Conservation (phyloP, 2,329 filamentous ascomycete genomes). For the Pseudogymnoascus sp. region DNA sequence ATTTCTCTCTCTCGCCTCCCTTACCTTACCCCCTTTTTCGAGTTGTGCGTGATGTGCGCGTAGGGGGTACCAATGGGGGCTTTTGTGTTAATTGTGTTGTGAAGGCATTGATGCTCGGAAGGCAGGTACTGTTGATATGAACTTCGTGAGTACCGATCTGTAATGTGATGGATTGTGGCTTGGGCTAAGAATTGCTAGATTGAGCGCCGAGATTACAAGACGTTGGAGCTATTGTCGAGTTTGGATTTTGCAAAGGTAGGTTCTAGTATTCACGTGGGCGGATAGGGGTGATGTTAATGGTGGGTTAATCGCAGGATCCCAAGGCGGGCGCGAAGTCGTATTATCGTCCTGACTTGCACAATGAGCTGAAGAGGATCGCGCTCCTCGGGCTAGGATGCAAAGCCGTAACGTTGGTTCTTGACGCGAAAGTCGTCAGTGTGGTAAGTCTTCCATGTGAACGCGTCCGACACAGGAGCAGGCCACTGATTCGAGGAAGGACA, state of each 20-base stretch:
- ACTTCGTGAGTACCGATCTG: background rate
- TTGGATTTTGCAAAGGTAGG: background rate
- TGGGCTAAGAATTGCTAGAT: background rate
- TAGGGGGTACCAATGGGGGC: background rate
- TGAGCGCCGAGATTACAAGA: background rate
- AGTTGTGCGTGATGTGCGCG: background rate
- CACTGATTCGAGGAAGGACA: background rate
- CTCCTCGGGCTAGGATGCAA: background rate
- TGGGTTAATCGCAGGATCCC: background rate
- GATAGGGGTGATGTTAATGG: background rate
- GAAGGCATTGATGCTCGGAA: background rate
- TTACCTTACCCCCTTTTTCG: background rate
- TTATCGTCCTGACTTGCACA: background rate
- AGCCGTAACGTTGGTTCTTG: background rate
- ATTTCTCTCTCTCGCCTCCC: background rate
- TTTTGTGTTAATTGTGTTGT: background rate
- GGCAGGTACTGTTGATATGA: background rate
- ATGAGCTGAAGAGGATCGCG: slow-evolving; percentile 1
- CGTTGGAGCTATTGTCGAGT: background rate
- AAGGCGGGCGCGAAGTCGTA: background rate
- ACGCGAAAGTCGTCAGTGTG: background rate
- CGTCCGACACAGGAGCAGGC: background rate
- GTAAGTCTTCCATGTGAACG: background rate
- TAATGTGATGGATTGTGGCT: background rate
- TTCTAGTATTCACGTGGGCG: background rate